Base-by-base conservation (phyloP, 768 basidiomycete species). In the Flagelloscypha sp. region DNA sequence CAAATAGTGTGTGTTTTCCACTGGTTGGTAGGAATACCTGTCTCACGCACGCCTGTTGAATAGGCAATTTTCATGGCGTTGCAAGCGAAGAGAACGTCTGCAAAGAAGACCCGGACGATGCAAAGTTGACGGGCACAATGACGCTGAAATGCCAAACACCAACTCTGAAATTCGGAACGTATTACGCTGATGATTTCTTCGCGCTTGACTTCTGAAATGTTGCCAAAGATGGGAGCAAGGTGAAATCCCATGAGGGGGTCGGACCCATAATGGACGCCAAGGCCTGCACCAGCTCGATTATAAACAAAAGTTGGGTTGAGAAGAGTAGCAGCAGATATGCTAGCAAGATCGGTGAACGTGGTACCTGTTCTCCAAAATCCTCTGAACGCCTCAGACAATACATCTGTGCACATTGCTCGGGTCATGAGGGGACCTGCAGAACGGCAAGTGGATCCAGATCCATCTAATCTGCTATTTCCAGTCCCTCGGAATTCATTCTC, bases 221-320 rank as follows among this genome's bases (percentile, higher is more conserved):
- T 18, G 38, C 44, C 32, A 50, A 50, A 31, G 55, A 45, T 5
- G 46, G 56, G 42, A 1, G 61, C 59, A 13, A 66, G 55, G 41
- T 70, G 68, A 44, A 73, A 72, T 6, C 57, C 40, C 4, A 49
- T 15, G 4, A 67, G 39, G 5, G 67, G 71, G 38, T 68, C 59
- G 1, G 63, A 62, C 6, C 61, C 67, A 40, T 70, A 65, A 35
- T 72, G 67, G 2, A 68, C 55, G 12, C 53, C 46, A 39, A 59
- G 70, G 2, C 47, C 56, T 37, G 54, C 48, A 7, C 68, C 68
- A 11, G 46, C 49, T 6, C 53, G 45, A 3, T 63, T 63, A 43
- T 65, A 68, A 0, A 58, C 56, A 33, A 71, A 72, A 0, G 66
- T 67, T 3, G 71, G 71, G 41, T 74, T 74, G 21, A 63, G 35